These are phyloP conservation scores for Eutrema japonicum DNA, from an alignment of 345 rosid genomes.

Conservation along the genomic window DNA sequence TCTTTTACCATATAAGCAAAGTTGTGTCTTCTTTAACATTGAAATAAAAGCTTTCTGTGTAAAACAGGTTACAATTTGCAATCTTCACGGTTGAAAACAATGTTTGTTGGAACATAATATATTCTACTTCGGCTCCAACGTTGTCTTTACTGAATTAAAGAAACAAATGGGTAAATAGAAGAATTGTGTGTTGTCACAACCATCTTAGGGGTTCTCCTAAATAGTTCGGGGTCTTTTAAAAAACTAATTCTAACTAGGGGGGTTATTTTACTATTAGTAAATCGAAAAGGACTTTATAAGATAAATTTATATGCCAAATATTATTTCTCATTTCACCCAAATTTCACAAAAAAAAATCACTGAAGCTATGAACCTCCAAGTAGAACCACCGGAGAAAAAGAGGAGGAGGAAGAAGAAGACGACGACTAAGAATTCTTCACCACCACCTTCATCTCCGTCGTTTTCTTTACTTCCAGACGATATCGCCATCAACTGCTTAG, in stretches of 20 bases:
- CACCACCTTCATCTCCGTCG: background rate
- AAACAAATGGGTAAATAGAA: too few species aligned
- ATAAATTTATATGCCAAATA: background rate
- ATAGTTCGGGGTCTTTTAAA: too few species aligned
- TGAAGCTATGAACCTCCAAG: background rate
- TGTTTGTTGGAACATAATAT: background rate
- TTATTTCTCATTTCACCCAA: background rate
- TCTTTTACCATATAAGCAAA: constrained; percentile 15
- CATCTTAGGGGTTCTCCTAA: too few species aligned
- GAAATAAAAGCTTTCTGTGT: constrained; percentile 21
- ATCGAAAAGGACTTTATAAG: too few species aligned
- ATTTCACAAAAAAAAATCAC: background rate
- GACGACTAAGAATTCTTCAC: background rate
- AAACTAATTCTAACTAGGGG: too few species aligned
- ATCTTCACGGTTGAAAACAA: background rate
- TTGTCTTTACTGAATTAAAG: too few species aligned
- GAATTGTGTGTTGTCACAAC: too few species aligned
- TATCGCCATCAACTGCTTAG: too few species aligned
- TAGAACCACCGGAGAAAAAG: constrained; percentile 19
- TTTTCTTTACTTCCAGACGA: too few species aligned
- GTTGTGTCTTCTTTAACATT: constrained; percentile 6
- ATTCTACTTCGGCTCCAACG: background rate
- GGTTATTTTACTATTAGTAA: too few species aligned
- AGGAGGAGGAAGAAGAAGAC: background rate
- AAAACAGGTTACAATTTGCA: background rate